Evolutionary conservation across 495 filamentous ascomycete genomes (phyloP), one percentile per base, ranked within the genome.

Genomic region (Hypoxylon perforatum): DNA sequence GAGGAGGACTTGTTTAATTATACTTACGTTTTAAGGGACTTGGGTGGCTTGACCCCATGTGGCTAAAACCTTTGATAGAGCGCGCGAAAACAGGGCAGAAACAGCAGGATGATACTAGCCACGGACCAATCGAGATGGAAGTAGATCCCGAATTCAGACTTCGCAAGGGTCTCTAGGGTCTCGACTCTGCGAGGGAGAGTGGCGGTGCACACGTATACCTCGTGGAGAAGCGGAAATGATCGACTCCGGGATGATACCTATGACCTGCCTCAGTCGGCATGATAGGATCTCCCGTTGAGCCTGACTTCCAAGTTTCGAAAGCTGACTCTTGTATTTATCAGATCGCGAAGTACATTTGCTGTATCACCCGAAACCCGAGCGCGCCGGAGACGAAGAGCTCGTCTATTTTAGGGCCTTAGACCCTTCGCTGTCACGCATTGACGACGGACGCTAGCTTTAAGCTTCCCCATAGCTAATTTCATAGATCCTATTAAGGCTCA

Each of bases 31-130:
- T 74, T 72, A 69, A 74, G 68, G 63, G 68, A 66, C 42, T 35
- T 69, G 50, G 67, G 71, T 74, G 71, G 71, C 71, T 74, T 74
- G 71, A 74, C 71, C 53, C 46, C 39, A 67, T 74, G 71, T 74
- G 71, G 71, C 71, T 74, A 71, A 74, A 66, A 58, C 42, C 38
- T 33, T 30, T 59, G 30, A 52, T 52, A 64, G 53, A 38, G 53
- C 49, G 42, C 33, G 49, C 56, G 63, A 63, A 71, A 67, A 63
- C 68, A 67, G 38, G 68, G 68, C 68, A 71, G 48, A 56, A 36
- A 15, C 28, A 48, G 35, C 66, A 64, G 66, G 61, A 59, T 64
- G 8, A 61, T 57, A 35, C 54, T 49, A 18, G 55, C 9, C 9
- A 49, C 52, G 35, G 22, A 33, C 70, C 70, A 73, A 73, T 73